phyloP scores from a whole-genome alignment of 169 alveolate species.

The Plasmodium ovale region DNA sequence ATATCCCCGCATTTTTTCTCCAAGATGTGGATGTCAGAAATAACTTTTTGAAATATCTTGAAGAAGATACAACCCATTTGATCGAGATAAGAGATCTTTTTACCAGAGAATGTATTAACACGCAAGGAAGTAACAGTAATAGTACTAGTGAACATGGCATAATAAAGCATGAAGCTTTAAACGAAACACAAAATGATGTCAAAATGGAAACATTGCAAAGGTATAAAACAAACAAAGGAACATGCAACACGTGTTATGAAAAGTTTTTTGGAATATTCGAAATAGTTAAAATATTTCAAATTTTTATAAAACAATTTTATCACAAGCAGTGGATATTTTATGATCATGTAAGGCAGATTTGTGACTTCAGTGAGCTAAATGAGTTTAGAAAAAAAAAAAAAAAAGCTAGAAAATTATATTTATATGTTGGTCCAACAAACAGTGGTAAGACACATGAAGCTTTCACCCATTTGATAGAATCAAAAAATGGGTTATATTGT shows the following conservation, averaged over 20 bases:
- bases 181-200: neutral
- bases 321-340: conserved; percentile 70
- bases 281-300: neutral
- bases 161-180: neutral
- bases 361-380: conserved; percentile 49
- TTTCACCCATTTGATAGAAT: conserved; percentile 81
- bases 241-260: no score
- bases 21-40: conserved; percentile 45
- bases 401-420: conserved; percentile 82
- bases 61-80: conserved; percentile 2
- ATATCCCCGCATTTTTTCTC: conserved; percentile 42
- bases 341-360: conserved; percentile 41
- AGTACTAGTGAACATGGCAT: neutral
- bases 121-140: neutral
- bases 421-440: conserved; percentile 95
- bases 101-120: neutral
- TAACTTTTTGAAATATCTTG: conserved; percentile 21
- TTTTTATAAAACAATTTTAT: conserved; percentile 40
- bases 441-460: conserved; percentile 94
- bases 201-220: no score
- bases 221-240: no score
- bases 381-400: conserved; percentile 46
- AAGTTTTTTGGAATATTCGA: neutral
- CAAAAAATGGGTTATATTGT: conserved; percentile 92
- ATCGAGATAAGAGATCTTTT: conserved; percentile 12